A percentile compares a stretch with the other conserved stretches of the same genome.
These are phyloP conservation scores for Pseudoneurospora amorphoporcata DNA, from an alignment of 495 filamentous ascomycete genomes.

Conservation along the genomic window DNA sequence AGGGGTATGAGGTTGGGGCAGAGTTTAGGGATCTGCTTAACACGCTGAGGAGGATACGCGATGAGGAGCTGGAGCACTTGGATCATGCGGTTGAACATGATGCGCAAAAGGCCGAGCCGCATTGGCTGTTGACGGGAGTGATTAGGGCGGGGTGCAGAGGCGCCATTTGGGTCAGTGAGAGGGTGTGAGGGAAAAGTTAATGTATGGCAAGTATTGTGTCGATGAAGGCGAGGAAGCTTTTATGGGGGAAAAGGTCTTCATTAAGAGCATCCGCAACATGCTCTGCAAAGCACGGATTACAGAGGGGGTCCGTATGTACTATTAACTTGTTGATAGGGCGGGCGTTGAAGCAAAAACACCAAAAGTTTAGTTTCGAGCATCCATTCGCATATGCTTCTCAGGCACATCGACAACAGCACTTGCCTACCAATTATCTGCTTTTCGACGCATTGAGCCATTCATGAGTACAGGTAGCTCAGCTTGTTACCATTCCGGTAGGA, in stretches of 20 bases:
- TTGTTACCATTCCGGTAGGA: not conserved
- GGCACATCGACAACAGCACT: not conserved
- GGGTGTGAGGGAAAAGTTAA: conserved; percentile 37
- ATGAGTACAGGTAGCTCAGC: not conserved
- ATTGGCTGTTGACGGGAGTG: conserved; percentile 78
- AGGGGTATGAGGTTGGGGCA: conserved; percentile 66
- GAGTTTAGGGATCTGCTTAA: conserved; percentile 65
- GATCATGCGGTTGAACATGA: conserved; percentile 93
- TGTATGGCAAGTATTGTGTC: not conserved
- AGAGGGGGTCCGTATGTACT: not conserved
- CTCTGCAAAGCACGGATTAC: not conserved
- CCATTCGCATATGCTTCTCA: not conserved
- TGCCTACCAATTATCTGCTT: no score
- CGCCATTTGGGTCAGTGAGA: conserved; percentile 90
- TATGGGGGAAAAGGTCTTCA: no score
- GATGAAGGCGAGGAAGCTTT: not conserved
- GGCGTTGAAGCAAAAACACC: not conserved
- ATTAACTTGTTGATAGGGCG: not conserved
- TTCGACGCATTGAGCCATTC: not conserved
- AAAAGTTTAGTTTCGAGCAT: not conserved
- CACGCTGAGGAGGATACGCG: conserved; percentile 72
- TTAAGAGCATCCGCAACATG: not conserved
- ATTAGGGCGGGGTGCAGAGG: conserved; percentile 81
- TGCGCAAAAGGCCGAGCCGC: conserved; percentile 75
- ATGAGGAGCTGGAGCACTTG: conserved; percentile 94